Conservation (phyloP, 2,329 filamentous ascomycete genomes). For the Fusarium graminum region DNA sequence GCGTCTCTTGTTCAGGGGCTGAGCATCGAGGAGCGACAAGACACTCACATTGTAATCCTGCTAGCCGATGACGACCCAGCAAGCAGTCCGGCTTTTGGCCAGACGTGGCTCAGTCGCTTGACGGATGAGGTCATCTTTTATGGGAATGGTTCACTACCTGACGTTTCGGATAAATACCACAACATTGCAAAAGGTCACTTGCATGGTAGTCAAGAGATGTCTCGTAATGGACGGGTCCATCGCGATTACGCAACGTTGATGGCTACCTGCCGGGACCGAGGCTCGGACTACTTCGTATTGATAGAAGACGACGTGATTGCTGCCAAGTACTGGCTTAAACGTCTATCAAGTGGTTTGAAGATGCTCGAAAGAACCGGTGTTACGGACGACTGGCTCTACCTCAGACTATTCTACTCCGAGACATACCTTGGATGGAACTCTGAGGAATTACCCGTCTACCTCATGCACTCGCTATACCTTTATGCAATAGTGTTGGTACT, state of each 20-base stretch:
- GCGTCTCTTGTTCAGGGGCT: conserved; percentile 51
- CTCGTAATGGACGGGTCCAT: conserved; percentile 47
- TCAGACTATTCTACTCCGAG: conserved; percentile 54
- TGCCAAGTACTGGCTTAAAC: conserved; percentile 49
- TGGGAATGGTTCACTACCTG: neutral
- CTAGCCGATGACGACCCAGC: conserved; percentile 49
- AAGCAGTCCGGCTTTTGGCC: conserved; percentile 48
- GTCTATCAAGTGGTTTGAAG: conserved; percentile 20
- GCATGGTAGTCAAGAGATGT: neutral
- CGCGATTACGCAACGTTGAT: conserved; percentile 49
- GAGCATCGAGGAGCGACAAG: conserved; percentile 44
- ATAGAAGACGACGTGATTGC: conserved; percentile 54
- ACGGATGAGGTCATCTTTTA: conserved; percentile 52
- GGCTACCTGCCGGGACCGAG: conserved; percentile 41
- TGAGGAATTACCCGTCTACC: conserved; percentile 51
- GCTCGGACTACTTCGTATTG: conserved; percentile 49
- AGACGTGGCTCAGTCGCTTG: conserved; percentile 49
- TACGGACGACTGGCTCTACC: conserved; percentile 49
- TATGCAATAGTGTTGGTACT: conserved; percentile 14
- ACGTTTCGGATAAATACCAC: neutral
- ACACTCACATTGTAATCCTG: conserved; percentile 49
- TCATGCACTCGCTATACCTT: conserved; percentile 20
- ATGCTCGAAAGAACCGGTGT: conserved; percentile 45
- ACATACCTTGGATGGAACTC: conserved; percentile 54
- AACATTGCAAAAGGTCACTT: neutral